Conservation (phyloP, 176 grass and related monocot genomes). For the Sorghum bicolor region Sorghum_bicolor_NCBIv3 NC_012879.2:5037001-5037500, state of each 20-base stretch:
- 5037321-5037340: conserved; percentile 28
- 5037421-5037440: background rate
- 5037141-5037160: background rate
- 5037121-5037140: background rate
- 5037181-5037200: background rate
- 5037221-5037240: background rate
- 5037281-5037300: background rate
- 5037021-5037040: background rate
- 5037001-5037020: background rate
- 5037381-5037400: conserved; percentile 1
- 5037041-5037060: background rate
- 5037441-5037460: conserved; percentile 71
- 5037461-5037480: conserved; percentile 99
- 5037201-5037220: background rate
- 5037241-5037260: background rate
- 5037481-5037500: conserved; percentile 95
- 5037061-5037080: background rate
- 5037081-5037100: background rate
- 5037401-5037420: conserved; percentile 1
- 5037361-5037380: conserved; percentile 29
- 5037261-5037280: background rate
- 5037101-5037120: background rate
- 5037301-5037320: conserved; percentile 5
- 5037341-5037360: conserved; percentile 35
- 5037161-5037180: background rate